Percentiles rank a stretch among this genome's conserved stretches.
Conservation (phyloP, 768 basidiomycete genomes). For the Leucocoprinus sp. region DNA sequence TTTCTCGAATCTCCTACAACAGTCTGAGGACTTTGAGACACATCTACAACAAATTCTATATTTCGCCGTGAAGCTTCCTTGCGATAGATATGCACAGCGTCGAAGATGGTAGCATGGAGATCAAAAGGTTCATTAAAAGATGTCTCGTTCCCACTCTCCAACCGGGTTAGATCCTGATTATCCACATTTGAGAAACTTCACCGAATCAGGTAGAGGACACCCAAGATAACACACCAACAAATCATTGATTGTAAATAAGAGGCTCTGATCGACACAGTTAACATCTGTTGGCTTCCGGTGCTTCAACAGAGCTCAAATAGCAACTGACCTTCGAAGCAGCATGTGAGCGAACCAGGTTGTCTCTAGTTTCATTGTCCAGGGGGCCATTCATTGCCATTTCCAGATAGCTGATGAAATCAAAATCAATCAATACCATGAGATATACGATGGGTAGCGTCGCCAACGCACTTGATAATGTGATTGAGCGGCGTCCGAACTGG, state of each 20-base stretch:
- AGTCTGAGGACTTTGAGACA: slow-evolving; percentile 42
- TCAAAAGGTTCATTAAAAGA: slow-evolving; percentile 75
- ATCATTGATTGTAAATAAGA: slow-evolving; percentile 81
- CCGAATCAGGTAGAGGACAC: not conserved
- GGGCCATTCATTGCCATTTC: slow-evolving; percentile 75
- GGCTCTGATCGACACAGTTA: slow-evolving; percentile 30
- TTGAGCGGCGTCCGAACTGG: slow-evolving; percentile 69
- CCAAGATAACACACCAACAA: slow-evolving; percentile 37
- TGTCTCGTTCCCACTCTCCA: slow-evolving; percentile 69
- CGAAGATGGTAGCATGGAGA: slow-evolving; percentile 48
- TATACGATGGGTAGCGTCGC: not conserved
- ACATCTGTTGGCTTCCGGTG: slow-evolving; percentile 1
- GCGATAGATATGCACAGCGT: slow-evolving; percentile 54
- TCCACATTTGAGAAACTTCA: not conserved
- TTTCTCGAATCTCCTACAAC: slow-evolving; percentile 70
- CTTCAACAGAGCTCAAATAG: not conserved
- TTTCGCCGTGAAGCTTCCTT: slow-evolving; percentile 59
- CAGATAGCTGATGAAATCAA: slow-evolving; percentile 45
- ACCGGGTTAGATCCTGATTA: slow-evolving; percentile 58
- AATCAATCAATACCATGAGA: slow-evolving; percentile 4
- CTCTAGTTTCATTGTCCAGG: slow-evolving; percentile 63
- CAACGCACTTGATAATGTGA: slow-evolving; percentile 70
- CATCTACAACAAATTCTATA: slow-evolving; percentile 50
- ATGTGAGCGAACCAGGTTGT: slow-evolving; percentile 65
- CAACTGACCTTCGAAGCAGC: slow-evolving; percentile 57